These are phyloP conservation scores for Haplographium delicatum DNA, from an alignment of 495 filamentous ascomycete genomes.

Conservation along the genomic window DNA sequence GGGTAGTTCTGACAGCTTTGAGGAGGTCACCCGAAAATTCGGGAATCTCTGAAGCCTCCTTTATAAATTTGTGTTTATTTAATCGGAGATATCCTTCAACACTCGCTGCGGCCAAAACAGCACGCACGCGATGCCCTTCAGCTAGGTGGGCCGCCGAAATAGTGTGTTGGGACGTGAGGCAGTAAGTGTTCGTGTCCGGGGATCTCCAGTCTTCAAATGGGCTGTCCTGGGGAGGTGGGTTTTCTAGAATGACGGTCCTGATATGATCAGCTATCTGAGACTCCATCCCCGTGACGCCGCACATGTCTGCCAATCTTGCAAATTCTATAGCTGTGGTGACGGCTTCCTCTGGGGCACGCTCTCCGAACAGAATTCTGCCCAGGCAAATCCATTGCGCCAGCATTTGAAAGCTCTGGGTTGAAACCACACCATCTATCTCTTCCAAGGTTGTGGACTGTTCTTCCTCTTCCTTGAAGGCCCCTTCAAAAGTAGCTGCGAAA, in stretches of 20 bases:
- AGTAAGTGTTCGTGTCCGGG: constrained; percentile 21
- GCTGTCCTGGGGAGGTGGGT: constrained; percentile 13
- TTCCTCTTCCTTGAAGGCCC: constrained; percentile 22
- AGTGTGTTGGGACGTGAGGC: constrained; percentile 24
- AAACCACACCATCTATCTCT: constrained; percentile 25
- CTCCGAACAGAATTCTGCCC: constrained; percentile 18
- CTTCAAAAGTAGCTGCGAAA: constrained; percentile 28
- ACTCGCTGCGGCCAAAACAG: constrained; percentile 22
- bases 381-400: constrained; percentile 30
- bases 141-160: constrained; percentile 21
- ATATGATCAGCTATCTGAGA: constrained; percentile 20
- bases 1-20: constrained; percentile 17
- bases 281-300: constrained; percentile 22
- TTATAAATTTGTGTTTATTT: constrained; percentile 18
- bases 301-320: constrained; percentile 28
- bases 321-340: constrained; percentile 28
- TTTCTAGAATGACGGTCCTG: constrained; percentile 18
- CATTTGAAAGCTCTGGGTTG: constrained; percentile 24
- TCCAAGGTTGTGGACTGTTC: constrained; percentile 20
- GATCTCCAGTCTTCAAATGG: not conserved
- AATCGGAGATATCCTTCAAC: constrained; percentile 21
- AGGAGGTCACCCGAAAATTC: constrained; percentile 28
- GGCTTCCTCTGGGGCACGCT: constrained; percentile 12
- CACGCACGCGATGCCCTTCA: constrained; percentile 23
- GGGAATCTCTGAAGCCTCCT: constrained; percentile 17